Conservation (phyloP, 305 asterid genomes). For the Coffea humblotiana region DNA sequence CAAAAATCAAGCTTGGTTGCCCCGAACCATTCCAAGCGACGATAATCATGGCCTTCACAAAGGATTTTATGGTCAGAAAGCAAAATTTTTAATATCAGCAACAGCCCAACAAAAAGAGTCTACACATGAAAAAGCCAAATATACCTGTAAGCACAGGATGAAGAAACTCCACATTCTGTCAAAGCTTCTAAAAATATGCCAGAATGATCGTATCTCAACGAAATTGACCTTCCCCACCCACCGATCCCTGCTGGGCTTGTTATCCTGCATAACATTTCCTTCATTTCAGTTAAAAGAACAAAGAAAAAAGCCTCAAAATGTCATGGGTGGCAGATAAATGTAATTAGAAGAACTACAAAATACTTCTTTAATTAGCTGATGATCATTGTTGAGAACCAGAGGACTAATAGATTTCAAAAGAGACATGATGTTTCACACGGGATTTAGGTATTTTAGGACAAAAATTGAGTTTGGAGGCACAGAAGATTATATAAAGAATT, state of each 20-base stretch:
- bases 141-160: constrained; percentile 94
- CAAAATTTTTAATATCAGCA: constrained; percentile 17
- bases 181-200: constrained; percentile 95
- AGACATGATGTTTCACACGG: background rate
- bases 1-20: constrained; percentile 60
- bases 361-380: background rate
- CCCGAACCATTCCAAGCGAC: constrained; percentile 96
- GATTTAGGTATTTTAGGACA: background rate
- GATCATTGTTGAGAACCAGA: background rate
- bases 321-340: background rate
- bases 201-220: constrained; percentile 94
- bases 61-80: constrained; percentile 29
- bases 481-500: too few relatives aligned
- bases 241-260: constrained; percentile 59
- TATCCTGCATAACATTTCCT: constrained; percentile 45
- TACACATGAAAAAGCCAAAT: constrained; percentile 19
- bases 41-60: constrained; percentile 90
- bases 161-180: constrained; percentile 99
- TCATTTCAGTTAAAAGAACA: background rate
- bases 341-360: too few relatives aligned
- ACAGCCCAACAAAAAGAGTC: constrained; percentile 17
- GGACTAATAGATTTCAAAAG: background rate
- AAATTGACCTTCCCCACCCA: constrained; percentile 99
- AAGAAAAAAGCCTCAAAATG: background rate
- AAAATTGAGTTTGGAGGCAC: too few relatives aligned